Evolutionary conservation across 225 moss, liverwort and hornwort species (phyloP), one percentile per base, ranked within the genome.

Genomic region (Straminergon stramineum): DNA sequence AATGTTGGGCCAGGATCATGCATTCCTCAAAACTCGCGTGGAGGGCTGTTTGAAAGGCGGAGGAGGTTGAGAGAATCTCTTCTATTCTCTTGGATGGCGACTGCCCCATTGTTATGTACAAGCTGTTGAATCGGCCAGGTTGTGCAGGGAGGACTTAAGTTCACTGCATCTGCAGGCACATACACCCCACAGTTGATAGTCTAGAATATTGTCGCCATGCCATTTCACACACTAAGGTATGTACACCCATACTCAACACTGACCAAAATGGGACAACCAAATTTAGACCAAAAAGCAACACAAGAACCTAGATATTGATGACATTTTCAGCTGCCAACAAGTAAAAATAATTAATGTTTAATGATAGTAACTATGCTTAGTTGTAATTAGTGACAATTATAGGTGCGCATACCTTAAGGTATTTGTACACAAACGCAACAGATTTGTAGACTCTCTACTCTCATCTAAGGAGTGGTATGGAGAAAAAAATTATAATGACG

Each of bases 1-100:
- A 89, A 79, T 97, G 97, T 75, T 96, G 95, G 8, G 96, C 89
- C 37, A 97, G 90, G 62, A 78, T 86, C 95, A 96, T 94, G 92
- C 95, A 95, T 88, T 98, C 98, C 86, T 97, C 98, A 80, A 94
- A 98, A 85, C 95, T 98, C 51, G 95, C 88, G 82, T 94, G 93
- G 43, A 95, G 93, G 11, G 98, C 97, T 37, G 81, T 88, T 87
- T 94, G 94, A 86, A 97, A 98, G 17, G 90, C 79, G 41, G 94
- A 77, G 30, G 97, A 98, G 3, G 91, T 94, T 39, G 94, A 93
- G 11, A 98, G 79, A 41, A 87, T 86, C 84, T 95, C 96, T 83
- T 98, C 98, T 27, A 98, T 95, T 89, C 92, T 93, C 93, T 96
- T 98, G 8, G 98, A 98, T 53, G 94, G 93, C 45, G 82, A 93